These are phyloP conservation scores for Aspergillus mulundensis DNA, from an alignment of 495 filamentous ascomycete species.

Conservation along the genomic window DNA sequence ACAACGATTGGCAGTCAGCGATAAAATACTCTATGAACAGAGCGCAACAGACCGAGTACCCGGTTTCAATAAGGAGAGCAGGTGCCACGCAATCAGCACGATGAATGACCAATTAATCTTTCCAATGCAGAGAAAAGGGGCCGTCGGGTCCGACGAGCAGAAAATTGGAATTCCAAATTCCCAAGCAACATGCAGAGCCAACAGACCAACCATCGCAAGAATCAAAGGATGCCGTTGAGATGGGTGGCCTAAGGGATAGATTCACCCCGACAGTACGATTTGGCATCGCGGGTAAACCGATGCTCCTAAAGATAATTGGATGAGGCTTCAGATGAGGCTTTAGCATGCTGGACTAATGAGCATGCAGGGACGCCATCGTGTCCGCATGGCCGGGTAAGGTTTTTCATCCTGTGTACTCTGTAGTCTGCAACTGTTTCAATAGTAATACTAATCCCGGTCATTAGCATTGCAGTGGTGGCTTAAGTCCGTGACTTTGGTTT, in stretches of 20 bases:
- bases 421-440: not conserved
- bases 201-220: not conserved
- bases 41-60: not conserved
- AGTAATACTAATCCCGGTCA: not conserved
- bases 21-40: not conserved
- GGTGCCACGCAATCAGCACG: not conserved
- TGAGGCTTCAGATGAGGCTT: conserved; percentile 3
- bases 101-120: not conserved
- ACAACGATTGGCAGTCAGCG: not conserved
- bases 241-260: not conserved
- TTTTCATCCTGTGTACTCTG: not conserved
- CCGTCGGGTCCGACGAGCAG: not conserved
- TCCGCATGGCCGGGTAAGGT: not conserved
- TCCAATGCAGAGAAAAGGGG: not conserved
- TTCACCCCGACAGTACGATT: not conserved
- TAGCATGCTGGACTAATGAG: conserved; percentile 6
- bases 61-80: not conserved
- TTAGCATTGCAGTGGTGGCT: not conserved
- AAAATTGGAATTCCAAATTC: not conserved
- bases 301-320: conserved; percentile 5
- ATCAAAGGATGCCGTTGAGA: not conserved
- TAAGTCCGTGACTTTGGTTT: not conserved
- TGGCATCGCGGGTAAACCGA: not conserved
- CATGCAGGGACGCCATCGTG: not conserved
- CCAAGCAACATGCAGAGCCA: not conserved